Base-by-base conservation (phyloP, 2,329 filamentous ascomycete species). In the Fusarium sp. region DNA sequence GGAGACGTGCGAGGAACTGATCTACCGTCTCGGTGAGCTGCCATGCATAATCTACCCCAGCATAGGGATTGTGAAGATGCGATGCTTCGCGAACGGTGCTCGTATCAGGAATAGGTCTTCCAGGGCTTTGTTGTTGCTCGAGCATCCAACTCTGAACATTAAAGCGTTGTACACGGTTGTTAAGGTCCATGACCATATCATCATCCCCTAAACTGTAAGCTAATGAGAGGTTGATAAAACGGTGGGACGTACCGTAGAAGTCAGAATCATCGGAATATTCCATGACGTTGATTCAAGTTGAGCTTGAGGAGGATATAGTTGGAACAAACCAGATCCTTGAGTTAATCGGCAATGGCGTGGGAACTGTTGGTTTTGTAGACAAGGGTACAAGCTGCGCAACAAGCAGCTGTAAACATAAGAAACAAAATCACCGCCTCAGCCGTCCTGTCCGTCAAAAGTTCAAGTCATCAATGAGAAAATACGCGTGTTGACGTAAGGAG, bases 1-100 rank as follows among this genome's bases (percentile, higher is more conserved):
- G 92, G 0, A 95, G 84, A 14, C 94, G 90, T 14, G 83, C 68
- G 5, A 96, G 82, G 75, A 97, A 97, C 2, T 88, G 86, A 13
- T 88, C 81, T 3, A 93, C 82, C 0, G 87, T 88, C 79, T 95
- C 93, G 3, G 84, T 84, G 35, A 91, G 84, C 79, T 92, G 92
- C 85, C 91, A 90, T 33, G 88, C 90, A 70, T 85, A 86, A 7
- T 80, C 60, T 3, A 85, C 66, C 39, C 88, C 89, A 64, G 89
- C 85, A 73, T 90, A 90, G 4, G 87, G 86, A 77, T 94, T 93
- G 81, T 90, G 86, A 6, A 89, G 81, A 33, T 80, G 80, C 1
- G 81, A 72, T 12, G 72, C 62, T n/a, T 79, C 70, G 8, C 70
- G 57, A 8, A 66, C 45, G n/a, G 73, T 48, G 44, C 45, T 72